phyloP scores from a whole-genome alignment of 306 rosid species.

The Bauhinia variegata region DNA sequence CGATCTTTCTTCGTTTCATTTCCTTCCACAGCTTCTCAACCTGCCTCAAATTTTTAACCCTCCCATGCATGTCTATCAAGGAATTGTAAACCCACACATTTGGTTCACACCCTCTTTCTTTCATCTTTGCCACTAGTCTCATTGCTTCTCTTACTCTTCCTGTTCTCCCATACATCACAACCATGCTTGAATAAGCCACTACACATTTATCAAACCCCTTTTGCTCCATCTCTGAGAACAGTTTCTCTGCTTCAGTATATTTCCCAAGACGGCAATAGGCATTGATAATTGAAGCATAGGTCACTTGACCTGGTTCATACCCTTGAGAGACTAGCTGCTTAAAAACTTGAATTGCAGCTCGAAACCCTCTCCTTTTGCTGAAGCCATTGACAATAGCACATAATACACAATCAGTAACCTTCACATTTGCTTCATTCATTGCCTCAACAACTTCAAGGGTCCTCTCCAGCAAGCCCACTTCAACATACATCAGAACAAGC shows the following conservation, averaged over 20 bases:
- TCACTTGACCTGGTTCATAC: constrained; percentile 73
- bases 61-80: constrained; percentile 80
- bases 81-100: constrained; percentile 82
- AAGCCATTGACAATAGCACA: constrained; percentile 71
- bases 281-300: constrained; percentile 64
- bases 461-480: constrained; percentile 59
- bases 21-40: constrained; percentile 75
- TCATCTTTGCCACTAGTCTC: constrained; percentile 74
- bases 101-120: constrained; percentile 73
- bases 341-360: constrained; percentile 45
- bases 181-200: constrained; percentile 75
- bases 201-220: constrained; percentile 72
- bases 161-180: constrained; percentile 74
- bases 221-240: constrained; percentile 60
- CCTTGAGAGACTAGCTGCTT: constrained; percentile 52
- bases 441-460: constrained; percentile 55
- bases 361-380: constrained; percentile 54
- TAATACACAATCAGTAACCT: constrained; percentile 60
- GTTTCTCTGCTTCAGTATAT: constrained; percentile 53
- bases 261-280: constrained; percentile 63
- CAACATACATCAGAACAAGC: constrained; percentile 70
- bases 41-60: constrained; percentile 59
- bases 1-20: constrained; percentile 69
- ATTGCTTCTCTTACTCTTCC: constrained; percentile 58
- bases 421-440: constrained; percentile 54